Conservation (phyloP, 768 basidiomycete genomes). For the Mycena kentingensis region DNA sequence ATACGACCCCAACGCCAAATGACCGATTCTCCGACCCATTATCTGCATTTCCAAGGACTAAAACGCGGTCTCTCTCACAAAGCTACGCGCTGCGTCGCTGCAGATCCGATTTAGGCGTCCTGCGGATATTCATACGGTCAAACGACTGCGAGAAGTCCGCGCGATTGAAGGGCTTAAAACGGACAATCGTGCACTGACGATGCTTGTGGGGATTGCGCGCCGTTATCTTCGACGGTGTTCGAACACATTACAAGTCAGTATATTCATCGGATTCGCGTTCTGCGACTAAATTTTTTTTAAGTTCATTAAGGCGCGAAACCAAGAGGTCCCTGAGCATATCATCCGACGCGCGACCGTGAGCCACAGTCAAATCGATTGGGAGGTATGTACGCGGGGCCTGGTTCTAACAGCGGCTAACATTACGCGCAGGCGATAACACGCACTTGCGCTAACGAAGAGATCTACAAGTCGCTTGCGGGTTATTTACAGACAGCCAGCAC, state of each 20-base stretch:
- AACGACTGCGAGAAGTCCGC: conserved; percentile 86
- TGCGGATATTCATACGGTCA: conserved; percentile 80
- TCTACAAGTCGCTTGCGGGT: conserved; percentile 71
- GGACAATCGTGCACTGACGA: conserved; percentile 78
- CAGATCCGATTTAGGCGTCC: conserved; percentile 87
- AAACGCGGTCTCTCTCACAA: conserved; percentile 79
- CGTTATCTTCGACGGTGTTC: conserved; percentile 93
- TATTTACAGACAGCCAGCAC: conserved; percentile 63
- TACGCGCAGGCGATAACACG: conserved; percentile 41
- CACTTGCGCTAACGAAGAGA: conserved; percentile 79
- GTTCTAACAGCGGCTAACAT: neutral
- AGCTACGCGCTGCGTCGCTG: conserved; percentile 78
- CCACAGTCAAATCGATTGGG: conserved; percentile 89
- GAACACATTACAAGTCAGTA: conserved; percentile 90
- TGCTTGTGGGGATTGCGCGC: conserved; percentile 83
- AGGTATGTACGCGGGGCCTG: conserved; percentile 53
- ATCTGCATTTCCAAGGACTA: conserved; percentile 99
- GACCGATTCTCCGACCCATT: conserved; percentile 87
- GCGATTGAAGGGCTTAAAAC: conserved; percentile 72
- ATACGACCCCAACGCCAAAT: conserved; percentile 47
- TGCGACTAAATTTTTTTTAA: conserved; percentile 33
- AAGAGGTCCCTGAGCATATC: conserved; percentile 74
- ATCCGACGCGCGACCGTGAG: conserved; percentile 84
- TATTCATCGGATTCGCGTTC: neutral
- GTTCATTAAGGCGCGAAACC: conserved; percentile 84